Evolutionary conservation across 2,329 filamentous ascomycete genomes (phyloP).

Genomic region (Trichoderma asperellum): DNA sequence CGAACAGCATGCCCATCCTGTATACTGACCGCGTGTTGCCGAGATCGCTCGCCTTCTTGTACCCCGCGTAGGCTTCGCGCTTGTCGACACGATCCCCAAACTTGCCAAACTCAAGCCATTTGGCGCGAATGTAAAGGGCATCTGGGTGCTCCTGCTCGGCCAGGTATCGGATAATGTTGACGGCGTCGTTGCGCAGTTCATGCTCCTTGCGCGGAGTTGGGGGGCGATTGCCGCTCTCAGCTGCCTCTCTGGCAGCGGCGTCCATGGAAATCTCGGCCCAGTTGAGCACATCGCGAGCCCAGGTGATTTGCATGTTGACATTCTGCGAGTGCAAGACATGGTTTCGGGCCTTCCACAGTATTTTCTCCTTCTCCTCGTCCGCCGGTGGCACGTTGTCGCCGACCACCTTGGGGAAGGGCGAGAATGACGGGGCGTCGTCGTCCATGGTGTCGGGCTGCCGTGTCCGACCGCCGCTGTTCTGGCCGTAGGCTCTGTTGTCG

Average conservation of each 20-base stretch:
- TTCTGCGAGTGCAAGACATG: slow-evolving; percentile 91
- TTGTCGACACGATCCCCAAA: slow-evolving; percentile 90
- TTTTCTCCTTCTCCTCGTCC: slow-evolving; percentile 91
- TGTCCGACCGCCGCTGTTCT: slow-evolving; percentile 37
- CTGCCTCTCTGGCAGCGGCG: slow-evolving; percentile 68
- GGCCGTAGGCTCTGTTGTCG: slow-evolving; percentile 22
- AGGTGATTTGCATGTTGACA: slow-evolving; percentile 93
- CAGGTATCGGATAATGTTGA: slow-evolving; percentile 89
- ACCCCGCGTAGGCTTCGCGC: slow-evolving; percentile 88
- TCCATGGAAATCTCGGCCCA: slow-evolving; percentile 86
- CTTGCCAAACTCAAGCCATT: slow-evolving; percentile 98
- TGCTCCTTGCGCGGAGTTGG: slow-evolving; percentile 86
- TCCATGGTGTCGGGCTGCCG: slow-evolving; percentile 49
- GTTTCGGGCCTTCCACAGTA: slow-evolving; percentile 80
- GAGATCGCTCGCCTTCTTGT: slow-evolving; percentile 81
- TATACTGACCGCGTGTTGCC: slow-evolving; percentile 91
- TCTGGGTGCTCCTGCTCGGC: slow-evolving; percentile 91
- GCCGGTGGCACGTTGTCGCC: slow-evolving; percentile 90
- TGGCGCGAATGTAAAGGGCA: slow-evolving; percentile 90
- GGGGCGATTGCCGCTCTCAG: slow-evolving; percentile 56
- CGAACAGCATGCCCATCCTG: slow-evolving; percentile 96
- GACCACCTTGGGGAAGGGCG: slow-evolving; percentile 84
- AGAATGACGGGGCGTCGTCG: slow-evolving; percentile 75
- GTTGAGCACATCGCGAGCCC: slow-evolving; percentile 89
- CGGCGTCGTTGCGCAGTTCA: slow-evolving; percentile 81